Evolutionary conservation across 1,284 basidiomycete genomes (phyloP).

Genomic region (Lignosus rhinocerotis): DNA sequence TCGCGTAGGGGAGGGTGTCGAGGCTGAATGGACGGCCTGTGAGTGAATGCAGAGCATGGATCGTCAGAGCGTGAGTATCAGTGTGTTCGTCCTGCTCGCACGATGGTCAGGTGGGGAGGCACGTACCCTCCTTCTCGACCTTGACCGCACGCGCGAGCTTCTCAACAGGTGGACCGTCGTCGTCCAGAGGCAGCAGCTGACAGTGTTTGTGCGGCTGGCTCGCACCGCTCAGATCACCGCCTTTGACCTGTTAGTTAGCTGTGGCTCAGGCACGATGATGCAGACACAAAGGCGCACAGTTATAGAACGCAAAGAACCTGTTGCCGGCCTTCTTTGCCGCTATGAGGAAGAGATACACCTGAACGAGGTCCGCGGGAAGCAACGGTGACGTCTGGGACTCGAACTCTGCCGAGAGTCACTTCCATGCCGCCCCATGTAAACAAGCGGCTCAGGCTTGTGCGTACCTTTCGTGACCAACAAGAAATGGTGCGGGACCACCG

Average conservation of each 20-base stretch:
- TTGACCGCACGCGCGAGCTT: slow-evolving; percentile 56
- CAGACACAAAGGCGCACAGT: slow-evolving; percentile 49
- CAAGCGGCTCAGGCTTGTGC: slow-evolving; percentile 1
- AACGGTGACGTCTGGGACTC: slow-evolving; percentile 77
- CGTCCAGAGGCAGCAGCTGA: slow-evolving; percentile 73
- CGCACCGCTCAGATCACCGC: slow-evolving; percentile 80
- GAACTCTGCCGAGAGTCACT: slow-evolving; percentile 49
- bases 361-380: slow-evolving; percentile 73
- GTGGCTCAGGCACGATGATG: background rate
- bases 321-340: slow-evolving; percentile 64
- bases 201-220: slow-evolving; percentile 88
- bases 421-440: background rate
- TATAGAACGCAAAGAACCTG: slow-evolving; percentile 81
- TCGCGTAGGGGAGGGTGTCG: slow-evolving; percentile 71
- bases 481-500: slow-evolving; percentile 82
- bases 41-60: background rate
- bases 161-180: slow-evolving; percentile 74
- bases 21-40: slow-evolving; percentile 76
- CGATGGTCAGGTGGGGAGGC: background rate
- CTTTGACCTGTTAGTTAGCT: slow-evolving; percentile 35
- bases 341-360: slow-evolving; percentile 67
- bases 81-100: slow-evolving; percentile 41
- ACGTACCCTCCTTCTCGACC: slow-evolving; percentile 61
- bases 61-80: background rate
- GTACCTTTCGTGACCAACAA: slow-evolving; percentile 78